Base-by-base conservation (phyloP, 2,329 filamentous ascomycete species). In the Fusarium mundagurra region DNA sequence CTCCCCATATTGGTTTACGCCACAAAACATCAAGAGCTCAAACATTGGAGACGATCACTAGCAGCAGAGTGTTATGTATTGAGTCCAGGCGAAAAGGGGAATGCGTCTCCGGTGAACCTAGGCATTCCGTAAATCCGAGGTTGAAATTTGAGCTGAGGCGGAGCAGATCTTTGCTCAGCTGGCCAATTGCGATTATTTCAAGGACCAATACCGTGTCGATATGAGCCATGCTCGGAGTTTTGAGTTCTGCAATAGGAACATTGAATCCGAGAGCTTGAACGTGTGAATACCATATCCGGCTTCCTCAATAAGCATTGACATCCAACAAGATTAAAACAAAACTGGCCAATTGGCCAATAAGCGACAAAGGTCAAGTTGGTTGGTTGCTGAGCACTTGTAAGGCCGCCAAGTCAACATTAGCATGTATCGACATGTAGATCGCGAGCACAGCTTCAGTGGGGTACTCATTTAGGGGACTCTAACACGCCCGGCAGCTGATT, bases 71-170 rank as follows among this genome's bases (percentile, higher is more conserved):
- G 31, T n/a, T 36, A 53, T 24, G 31, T 33, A 54, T 48, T 33
- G 29, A 64, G 55, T 36, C 44, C 65, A 50, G 58, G 61, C 66
- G 48, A 67, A 73, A 74, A 63, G n/a, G 61, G 71, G 59, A 67
- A 71, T 67, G 39, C 45, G 61, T 70, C 53, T 60, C 71, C 70
- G 58, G 61, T 34, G 24, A 60, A 59, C 38, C 48, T 48, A 67
- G 36, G 50, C 45, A 70, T 34, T 27, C 47, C 66, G 69, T 63
- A 47, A 54, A 54, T 54, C 41, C 39, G 47, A 65, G 63, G 53
- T 58, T 38, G 43, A 24, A 58, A 29, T 41, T 39, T 43, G 45
- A 61, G 61, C 55, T 61, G 66, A 61, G 39, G n/a, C n/a, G 44
- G 34, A 59, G 65, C 38, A 70, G 55, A 73, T 73, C 71, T 58